Evolutionary conservation across 2,329 filamentous ascomycete genomes (phyloP), one percentile per base, ranked within the genome.

Genomic region (Phialocephala subalpina): DNA sequence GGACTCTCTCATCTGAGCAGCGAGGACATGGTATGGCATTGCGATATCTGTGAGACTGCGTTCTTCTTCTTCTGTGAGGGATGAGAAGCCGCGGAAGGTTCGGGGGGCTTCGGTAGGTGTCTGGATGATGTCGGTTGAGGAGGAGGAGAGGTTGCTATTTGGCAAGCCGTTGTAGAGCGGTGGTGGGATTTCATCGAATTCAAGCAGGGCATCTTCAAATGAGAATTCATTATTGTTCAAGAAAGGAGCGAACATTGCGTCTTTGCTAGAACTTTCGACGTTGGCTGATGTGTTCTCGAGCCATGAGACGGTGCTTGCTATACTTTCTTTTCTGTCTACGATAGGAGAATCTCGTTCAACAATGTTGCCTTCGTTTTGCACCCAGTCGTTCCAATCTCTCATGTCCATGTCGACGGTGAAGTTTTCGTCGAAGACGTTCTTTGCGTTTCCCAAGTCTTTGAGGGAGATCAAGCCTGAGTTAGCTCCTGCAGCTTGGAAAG

Each of bases 321-420:
- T 35, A 14, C 64, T 69, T n/a, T 65, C 60, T 29, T n/a, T 49
- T 2, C 47, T 35, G 52, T 60, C 38, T 7, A 49, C 38, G 11
- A 53, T 38, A 7, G 61, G 33, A 20, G 63, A 47, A 14, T 55
- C 56, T 16, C 63, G n/a, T 14, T 69, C 61, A 7, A 38, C 16
- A 14, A 60, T 18, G n/a, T 47, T 20, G 29, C 56, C 60, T 57
- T 67, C 67, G 60, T 60, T 63, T 35, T 22, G 56, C 67, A 69
- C 67, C 67, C 67, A 69, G 1, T 67, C 60, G 16, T 69, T 52
- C 64, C 64, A 69, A 42, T 66, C 61, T 56, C 65, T 65, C 16
- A 60, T 59, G 25, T 57, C 62, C 14, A 67, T 40, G 12, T 52
- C 62, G 18, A 38, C 40, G 42, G 61, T 58, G 60, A 67, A 69